Conservation (phyloP, 2,329 filamentous ascomycete species). For the Fusarium keratoplasticum region DNA sequence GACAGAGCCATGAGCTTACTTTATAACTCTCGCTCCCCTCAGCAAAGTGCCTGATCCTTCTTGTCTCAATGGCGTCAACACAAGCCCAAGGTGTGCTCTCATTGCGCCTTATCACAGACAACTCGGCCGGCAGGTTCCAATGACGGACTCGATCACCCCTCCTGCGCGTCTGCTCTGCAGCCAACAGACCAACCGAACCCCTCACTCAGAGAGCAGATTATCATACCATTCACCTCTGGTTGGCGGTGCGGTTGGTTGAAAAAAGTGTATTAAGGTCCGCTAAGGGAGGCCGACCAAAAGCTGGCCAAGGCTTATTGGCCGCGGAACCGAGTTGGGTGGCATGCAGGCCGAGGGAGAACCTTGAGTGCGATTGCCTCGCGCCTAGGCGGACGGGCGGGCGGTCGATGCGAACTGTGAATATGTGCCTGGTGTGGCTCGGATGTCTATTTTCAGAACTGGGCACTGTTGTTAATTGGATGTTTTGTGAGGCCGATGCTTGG, state of each 20-base stretch:
- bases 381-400: neutral
- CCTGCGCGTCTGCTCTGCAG: neutral
- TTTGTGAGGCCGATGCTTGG: neutral
- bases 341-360: constrained; percentile 14
- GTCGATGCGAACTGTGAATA: constrained; percentile 11
- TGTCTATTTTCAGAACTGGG: constrained; percentile 7
- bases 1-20: constrained; percentile 3
- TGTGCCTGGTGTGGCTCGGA: constrained; percentile 9
- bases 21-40: constrained; percentile 23
- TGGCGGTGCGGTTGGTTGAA: constrained; percentile 31
- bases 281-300: constrained; percentile 30
- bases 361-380: constrained; percentile 8
- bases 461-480: constrained; percentile 19
- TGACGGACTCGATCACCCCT: neutral
- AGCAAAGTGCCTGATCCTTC: neutral
- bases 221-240: constrained; percentile 23
- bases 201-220: constrained; percentile 12
- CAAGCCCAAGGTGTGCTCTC: constrained; percentile 5
- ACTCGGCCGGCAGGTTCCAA: constrained; percentile 20
- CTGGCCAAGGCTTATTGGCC: constrained; percentile 27
- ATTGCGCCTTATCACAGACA: constrained; percentile 4
- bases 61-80: constrained; percentile 5
- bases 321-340: constrained; percentile 15
- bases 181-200: neutral
- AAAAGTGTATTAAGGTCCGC: constrained; percentile 35